Percentiles rank a stretch among this genome's conserved stretches.
phyloP scores from a whole-genome alignment of 495 filamentous ascomycete species.

The Massariosphaeria phaeospora region DNA sequence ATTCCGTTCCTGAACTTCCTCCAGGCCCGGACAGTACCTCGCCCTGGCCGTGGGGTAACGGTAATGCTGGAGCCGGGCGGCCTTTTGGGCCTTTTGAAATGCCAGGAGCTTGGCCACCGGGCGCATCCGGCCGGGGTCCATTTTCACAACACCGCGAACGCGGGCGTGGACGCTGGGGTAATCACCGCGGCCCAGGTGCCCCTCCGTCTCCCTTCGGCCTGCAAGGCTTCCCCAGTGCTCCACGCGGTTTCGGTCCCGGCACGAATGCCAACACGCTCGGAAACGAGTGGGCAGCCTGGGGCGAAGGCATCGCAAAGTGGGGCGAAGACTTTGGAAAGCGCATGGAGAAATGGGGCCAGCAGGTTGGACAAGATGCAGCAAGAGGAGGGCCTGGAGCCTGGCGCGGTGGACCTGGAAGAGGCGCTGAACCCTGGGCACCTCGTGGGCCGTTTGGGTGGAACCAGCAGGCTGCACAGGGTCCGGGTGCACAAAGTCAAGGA shows the following conservation, averaged over 20 bases:
- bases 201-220: no score
- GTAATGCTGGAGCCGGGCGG: no score
- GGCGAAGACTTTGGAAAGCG: constrained; percentile 28
- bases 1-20: constrained; percentile 10
- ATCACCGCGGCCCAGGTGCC: background rate
- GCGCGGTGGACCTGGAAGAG: constrained; percentile 9
- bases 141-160: background rate
- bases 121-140: background rate
- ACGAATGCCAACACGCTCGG: background rate
- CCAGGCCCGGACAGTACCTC: background rate
- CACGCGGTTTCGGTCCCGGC: background rate
- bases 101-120: background rate
- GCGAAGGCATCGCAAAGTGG: constrained; percentile 24
- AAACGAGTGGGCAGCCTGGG: constrained; percentile 16
- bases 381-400: constrained; percentile 18
- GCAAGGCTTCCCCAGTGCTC: background rate
- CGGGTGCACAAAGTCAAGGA: background rate
- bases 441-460: background rate
- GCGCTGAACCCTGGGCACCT: background rate
- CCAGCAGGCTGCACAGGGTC: background rate
- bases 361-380: constrained; percentile 23
- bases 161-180: background rate
- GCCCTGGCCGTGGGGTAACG: no score
- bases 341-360: constrained; percentile 19
- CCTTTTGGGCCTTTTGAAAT: background rate